These are phyloP conservation scores for Lyophyllum atratum DNA, from an alignment of 768 basidiomycete species.

Conservation along the genomic window DNA sequence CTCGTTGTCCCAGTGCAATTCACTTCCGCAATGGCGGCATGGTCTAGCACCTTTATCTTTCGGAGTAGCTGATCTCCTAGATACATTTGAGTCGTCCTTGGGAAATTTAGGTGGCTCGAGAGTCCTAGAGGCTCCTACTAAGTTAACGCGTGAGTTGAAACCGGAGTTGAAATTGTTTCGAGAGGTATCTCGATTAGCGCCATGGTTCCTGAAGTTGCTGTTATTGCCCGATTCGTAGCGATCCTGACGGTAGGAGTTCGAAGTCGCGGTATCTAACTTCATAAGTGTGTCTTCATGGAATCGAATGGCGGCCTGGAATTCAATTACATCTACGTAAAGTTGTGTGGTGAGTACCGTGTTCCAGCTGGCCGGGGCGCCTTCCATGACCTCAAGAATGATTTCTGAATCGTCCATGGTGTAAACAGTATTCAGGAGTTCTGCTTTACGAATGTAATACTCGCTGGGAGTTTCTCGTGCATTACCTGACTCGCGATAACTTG, in stretches of 20 bases:
- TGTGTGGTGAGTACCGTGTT: no score
- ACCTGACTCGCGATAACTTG: background rate
- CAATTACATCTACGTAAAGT: no score
- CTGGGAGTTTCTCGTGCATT: background rate
- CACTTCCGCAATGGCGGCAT: no score
- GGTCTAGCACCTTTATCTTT: no score
- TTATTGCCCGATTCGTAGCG: background rate
- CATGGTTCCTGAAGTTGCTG: background rate
- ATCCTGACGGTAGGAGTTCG: background rate
- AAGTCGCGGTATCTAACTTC: background rate
- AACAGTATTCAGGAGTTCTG: background rate
- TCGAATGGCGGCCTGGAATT: background rate
- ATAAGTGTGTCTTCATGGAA: background rate
- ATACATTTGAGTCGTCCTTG: no score
- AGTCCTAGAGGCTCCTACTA: background rate
- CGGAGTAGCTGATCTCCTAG: no score
- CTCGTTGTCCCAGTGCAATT: no score
- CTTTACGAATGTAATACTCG: background rate
- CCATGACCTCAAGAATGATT: no score
- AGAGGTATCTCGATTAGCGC: background rate
- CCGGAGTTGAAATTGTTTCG: background rate
- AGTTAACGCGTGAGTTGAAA: background rate
- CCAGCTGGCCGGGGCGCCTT: no score
- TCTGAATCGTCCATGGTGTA: no score
- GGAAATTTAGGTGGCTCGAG: no score